These are phyloP conservation scores for Trichoderma arundinaceum DNA, from an alignment of 2,329 filamentous ascomycete species.

Conservation along the genomic window DNA sequence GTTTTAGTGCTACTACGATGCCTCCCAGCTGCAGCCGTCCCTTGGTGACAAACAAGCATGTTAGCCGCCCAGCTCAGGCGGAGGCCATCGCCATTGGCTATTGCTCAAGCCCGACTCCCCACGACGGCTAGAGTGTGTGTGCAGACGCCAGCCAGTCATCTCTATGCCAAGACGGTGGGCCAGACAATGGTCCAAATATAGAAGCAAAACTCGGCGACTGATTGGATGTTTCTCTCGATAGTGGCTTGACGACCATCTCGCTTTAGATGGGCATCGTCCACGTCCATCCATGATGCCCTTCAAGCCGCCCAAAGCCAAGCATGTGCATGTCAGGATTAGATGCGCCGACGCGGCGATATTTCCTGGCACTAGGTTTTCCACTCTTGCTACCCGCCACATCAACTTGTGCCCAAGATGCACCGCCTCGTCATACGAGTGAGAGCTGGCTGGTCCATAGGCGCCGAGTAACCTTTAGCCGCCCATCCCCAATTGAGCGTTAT, in stretches of 20 bases:
- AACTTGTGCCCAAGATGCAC: constrained; percentile 28
- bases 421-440: constrained; percentile 32
- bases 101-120: constrained; percentile 34
- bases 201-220: constrained; percentile 35
- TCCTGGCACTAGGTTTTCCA: not conserved
- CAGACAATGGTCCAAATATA: constrained; percentile 45
- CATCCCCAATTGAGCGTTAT: constrained; percentile 30
- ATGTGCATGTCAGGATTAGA: not conserved
- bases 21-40: constrained; percentile 11
- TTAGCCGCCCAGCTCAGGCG: constrained; percentile 31
- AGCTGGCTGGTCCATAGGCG: constrained; percentile 37
- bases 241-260: constrained; percentile 37
- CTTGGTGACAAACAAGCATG: constrained; percentile 20
- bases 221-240: constrained; percentile 43
- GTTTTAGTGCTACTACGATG: not conserved
- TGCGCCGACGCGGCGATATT: constrained; percentile 10
- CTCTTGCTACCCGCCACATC: constrained; percentile 16
- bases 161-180: constrained; percentile 25
- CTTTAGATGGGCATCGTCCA: constrained; percentile 35
- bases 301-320: constrained; percentile 24
- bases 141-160: constrained; percentile 50
- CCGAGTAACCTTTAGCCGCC: constrained; percentile 40
- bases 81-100: constrained; percentile 35
- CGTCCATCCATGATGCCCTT: constrained; percentile 34
- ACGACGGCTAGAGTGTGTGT: constrained; percentile 38